Evolutionary conservation across 2,329 filamentous ascomycete species (phyloP).

Genomic region (Didymella exigua): DNA sequence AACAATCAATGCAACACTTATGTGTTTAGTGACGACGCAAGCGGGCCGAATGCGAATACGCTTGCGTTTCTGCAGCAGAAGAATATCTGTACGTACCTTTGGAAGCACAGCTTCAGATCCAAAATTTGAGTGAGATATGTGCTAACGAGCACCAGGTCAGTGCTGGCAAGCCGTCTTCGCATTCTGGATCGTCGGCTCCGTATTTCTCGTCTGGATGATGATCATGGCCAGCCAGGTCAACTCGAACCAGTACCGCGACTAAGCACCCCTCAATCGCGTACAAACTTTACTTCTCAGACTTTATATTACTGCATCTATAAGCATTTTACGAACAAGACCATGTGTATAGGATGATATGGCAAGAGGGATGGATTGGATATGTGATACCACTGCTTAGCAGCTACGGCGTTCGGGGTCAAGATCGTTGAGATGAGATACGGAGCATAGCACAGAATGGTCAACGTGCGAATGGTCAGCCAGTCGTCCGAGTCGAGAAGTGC

Average conservation of each 20-base stretch:
- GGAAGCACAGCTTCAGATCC: too few relatives aligned
- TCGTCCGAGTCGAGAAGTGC: too few relatives aligned
- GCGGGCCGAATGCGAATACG: constrained; percentile 60
- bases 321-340: not conserved
- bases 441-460: too few relatives aligned
- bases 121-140: too few relatives aligned
- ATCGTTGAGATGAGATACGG: not conserved
- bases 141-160: constrained; percentile 52
- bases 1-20: constrained; percentile 65
- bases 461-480: too few relatives aligned
- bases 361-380: not conserved
- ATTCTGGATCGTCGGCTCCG: constrained; percentile 66
- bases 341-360: constrained; percentile 5
- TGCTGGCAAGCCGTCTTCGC: constrained; percentile 68
- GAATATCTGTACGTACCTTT: constrained; percentile 62
- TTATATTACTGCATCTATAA: constrained; percentile 10
- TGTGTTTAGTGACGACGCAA: constrained; percentile 54
- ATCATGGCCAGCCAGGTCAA: constrained; percentile 65
- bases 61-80: constrained; percentile 67
- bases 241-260: constrained; percentile 47
- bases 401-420: constrained; percentile 7
- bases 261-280: not conserved
- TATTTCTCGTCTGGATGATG: constrained; percentile 72
- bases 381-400: constrained; percentile 19
- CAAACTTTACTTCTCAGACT: not conserved